Conservation (phyloP, 805 yeast species). For the Debaryomyces prosopidis region DNA sequence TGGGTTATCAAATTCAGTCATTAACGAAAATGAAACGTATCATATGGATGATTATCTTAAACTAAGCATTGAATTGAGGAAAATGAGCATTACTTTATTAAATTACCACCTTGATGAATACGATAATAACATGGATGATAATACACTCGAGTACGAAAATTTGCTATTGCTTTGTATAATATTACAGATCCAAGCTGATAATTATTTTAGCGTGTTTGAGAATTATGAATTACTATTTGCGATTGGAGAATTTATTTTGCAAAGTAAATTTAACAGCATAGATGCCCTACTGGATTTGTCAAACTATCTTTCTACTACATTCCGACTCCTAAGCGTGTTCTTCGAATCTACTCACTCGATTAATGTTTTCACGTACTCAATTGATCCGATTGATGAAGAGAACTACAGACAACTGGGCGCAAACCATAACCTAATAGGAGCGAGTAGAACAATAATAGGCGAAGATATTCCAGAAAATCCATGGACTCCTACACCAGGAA, state of each 20-base stretch:
- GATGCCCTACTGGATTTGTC: constrained; percentile 22
- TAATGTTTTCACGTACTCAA: constrained; percentile 46
- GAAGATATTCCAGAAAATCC: neutral
- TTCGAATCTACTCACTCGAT: constrained; percentile 52
- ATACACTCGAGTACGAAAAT: constrained; percentile 29
- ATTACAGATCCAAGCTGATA: constrained; percentile 40
- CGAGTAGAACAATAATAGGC: neutral
- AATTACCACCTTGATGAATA: constrained; percentile 43
- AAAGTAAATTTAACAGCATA: constrained; percentile 16
- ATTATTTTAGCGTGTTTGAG: constrained; percentile 39
- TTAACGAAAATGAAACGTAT: constrained; percentile 14
- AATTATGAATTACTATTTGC: constrained; percentile 42
- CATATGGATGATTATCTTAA: constrained; percentile 23
- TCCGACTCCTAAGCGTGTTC: constrained; percentile 35
- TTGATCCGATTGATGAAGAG: constrained; percentile 34
- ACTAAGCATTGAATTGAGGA: constrained; percentile 35
- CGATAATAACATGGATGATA: constrained; percentile 23
- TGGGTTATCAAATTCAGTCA: constrained; percentile 3
- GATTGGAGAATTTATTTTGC: constrained; percentile 36
- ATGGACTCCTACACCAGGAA: constrained; percentile 7
- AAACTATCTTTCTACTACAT: constrained; percentile 24
- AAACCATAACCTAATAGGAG: constrained; percentile 30
- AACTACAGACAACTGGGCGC: constrained; percentile 49
- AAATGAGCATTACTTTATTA: constrained; percentile 33
- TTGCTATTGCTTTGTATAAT: constrained; percentile 36